These are phyloP conservation scores for Solanum hybrid DNA, from an alignment of 305 asterid species.

Conservation along the genomic window DNA sequence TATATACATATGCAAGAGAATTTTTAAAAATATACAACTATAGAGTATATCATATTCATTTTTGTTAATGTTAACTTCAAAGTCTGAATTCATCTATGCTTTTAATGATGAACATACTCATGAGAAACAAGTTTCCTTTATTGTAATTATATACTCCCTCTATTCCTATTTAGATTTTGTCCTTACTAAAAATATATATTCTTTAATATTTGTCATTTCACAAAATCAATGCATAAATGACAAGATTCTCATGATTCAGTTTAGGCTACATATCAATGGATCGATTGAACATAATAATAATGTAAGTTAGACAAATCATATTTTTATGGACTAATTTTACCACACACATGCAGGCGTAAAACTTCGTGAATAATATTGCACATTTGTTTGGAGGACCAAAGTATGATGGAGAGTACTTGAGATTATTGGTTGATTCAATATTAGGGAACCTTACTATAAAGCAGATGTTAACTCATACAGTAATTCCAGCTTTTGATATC, in stretches of 20 bases:
- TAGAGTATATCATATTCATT: neutral
- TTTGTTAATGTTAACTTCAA: neutral
- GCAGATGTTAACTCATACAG: slow-evolving; percentile 18
- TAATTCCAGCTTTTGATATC: slow-evolving; percentile 28
- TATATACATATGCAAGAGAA: no score
- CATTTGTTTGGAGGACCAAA: slow-evolving; percentile 15
- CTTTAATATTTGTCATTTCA: no score
- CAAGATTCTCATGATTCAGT: neutral
- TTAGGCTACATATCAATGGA: neutral
- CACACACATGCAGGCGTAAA: neutral
- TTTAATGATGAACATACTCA: neutral
- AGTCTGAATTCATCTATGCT: neutral
- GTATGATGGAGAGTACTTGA: slow-evolving; percentile 21
- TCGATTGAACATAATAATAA: neutral
- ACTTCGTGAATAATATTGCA: neutral
- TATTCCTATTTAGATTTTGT: neutral
- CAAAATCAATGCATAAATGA: no score
- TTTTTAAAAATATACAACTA: neutral
- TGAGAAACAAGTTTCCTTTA: neutral
- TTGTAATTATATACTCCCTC: neutral
- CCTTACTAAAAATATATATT: no score
- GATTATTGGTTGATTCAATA: neutral
- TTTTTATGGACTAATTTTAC: neutral
- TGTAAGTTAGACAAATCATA: neutral
- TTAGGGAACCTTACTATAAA: slow-evolving; percentile 10